Conservation (phyloP, 1,139 yeast genomes). For the Pneumocystis wakefieldiae region DNA sequence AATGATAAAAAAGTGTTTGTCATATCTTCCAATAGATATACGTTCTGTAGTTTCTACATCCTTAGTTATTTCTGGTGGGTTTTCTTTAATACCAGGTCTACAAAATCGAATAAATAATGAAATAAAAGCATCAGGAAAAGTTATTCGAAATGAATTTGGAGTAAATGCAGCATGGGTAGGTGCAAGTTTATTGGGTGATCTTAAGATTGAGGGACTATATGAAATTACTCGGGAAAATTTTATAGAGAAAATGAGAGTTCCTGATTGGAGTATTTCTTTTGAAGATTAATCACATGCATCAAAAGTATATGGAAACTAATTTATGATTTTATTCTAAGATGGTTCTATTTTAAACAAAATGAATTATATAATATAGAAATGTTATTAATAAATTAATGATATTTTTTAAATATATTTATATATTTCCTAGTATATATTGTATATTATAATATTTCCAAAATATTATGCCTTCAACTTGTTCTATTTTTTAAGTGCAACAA, state of each 20-base stretch:
- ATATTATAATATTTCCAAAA: not conserved
- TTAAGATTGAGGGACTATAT: not conserved
- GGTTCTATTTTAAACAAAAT: not conserved
- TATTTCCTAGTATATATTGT: not conserved
- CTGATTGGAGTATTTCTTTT: not conserved
- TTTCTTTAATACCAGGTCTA: conserved; percentile 6
- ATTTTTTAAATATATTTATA: not conserved
- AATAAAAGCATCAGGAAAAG: conserved; percentile 1
- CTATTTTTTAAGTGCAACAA: not conserved
- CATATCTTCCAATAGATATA: conserved; percentile 6
- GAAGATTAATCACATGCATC: not conserved
- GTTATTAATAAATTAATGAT: not conserved
- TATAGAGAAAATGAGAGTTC: not conserved
- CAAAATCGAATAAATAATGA: conserved; percentile 5
- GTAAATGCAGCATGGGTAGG: not conserved
- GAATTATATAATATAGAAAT: not conserved
- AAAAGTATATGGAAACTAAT: not conserved
- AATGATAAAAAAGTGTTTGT: conserved; percentile 1
- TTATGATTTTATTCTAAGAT: not conserved
- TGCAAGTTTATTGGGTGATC: conserved; percentile 1
- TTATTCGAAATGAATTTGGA: conserved; percentile 1
- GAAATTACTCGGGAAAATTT: not conserved
- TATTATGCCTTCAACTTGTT: not conserved
- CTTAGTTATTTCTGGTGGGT: conserved; percentile 6
- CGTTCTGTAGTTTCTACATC: conserved; percentile 1